Conservation (phyloP, 345 rosid species). For the Hypericum androsaemum region DNA sequence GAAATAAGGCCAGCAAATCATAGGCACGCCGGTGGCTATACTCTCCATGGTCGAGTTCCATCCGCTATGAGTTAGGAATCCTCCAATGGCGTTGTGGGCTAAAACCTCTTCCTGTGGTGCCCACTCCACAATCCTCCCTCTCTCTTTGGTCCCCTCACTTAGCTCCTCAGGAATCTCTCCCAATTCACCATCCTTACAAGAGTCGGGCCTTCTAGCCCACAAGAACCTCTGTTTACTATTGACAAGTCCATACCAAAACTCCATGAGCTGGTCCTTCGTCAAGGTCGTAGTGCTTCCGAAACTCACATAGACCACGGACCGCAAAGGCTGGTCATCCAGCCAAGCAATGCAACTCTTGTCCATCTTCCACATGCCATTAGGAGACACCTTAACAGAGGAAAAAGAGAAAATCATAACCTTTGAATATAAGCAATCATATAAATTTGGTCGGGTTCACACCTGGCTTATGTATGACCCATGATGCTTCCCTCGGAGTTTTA, state of each 20-base stretch:
- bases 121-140: slow-evolving; percentile 26
- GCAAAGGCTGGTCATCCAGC: slow-evolving; percentile 32
- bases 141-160: slow-evolving; percentile 8
- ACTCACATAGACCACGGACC: slow-evolving; percentile 35
- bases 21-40: slow-evolving; percentile 45
- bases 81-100: slow-evolving; percentile 40
- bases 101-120: slow-evolving; percentile 40
- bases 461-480: no score
- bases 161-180: slow-evolving; percentile 15
- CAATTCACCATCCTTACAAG: slow-evolving; percentile 2
- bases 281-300: slow-evolving; percentile 30
- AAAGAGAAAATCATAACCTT: no score
- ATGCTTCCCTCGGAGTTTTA: not conserved
- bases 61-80: slow-evolving; percentile 59
- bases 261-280: slow-evolving; percentile 22
- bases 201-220: slow-evolving; percentile 30
- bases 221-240: slow-evolving; percentile 31
- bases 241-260: slow-evolving; percentile 35
- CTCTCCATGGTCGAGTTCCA: slow-evolving; percentile 84
- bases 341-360: slow-evolving; percentile 32
- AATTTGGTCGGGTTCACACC: no score
- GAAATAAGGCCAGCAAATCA: slow-evolving; percentile 61
- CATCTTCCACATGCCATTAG: slow-evolving; percentile 28
- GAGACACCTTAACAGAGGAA: not conserved
- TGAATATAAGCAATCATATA: no score